These are phyloP conservation scores for Rutidosis leptorrhynchoides DNA, from an alignment of 129 eudicot species.

Conservation along the genomic window DNA sequence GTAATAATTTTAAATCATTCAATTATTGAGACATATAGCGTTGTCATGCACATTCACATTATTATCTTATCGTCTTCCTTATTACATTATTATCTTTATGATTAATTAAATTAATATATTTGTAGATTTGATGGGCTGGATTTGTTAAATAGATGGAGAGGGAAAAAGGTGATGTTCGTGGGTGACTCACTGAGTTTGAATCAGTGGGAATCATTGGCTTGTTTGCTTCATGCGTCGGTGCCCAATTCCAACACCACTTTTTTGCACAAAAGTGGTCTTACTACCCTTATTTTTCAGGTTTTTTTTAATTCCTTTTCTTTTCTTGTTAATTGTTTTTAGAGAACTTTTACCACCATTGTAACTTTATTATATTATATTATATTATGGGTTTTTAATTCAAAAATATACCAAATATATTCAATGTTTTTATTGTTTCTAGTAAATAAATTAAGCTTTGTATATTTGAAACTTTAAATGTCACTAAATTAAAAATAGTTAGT, in stretches of 20 bases:
- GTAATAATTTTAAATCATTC: neutral
- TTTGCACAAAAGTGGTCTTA: constrained; percentile 39
- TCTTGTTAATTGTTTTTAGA: constrained; percentile 22
- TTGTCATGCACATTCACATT: neutral
- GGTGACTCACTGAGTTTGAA: constrained; percentile 99
- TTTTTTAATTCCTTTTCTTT: neutral
- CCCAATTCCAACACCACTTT: constrained; percentile 50
- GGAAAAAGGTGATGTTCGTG: constrained; percentile 96
- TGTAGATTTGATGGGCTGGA: constrained; percentile 77
- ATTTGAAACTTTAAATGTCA: neutral
- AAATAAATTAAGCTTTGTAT: too few relatives aligned
- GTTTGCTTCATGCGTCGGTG: constrained; percentile 86
- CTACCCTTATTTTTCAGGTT: constrained; percentile 77
- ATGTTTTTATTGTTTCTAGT: neutral
- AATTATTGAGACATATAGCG: too few relatives aligned
- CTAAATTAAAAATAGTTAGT: neutral
- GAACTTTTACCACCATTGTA: neutral
- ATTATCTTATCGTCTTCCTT: too few relatives aligned
- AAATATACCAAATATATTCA: neutral
- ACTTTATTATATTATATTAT: neutral
- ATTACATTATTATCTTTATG: too few relatives aligned
- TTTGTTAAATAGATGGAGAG: constrained; percentile 61
- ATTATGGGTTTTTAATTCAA: neutral
- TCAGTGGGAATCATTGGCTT: constrained; percentile 74
- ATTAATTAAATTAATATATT: too few relatives aligned